phyloP scores from a whole-genome alignment of 805 yeast species.

The Priceomyces medius region DNA sequence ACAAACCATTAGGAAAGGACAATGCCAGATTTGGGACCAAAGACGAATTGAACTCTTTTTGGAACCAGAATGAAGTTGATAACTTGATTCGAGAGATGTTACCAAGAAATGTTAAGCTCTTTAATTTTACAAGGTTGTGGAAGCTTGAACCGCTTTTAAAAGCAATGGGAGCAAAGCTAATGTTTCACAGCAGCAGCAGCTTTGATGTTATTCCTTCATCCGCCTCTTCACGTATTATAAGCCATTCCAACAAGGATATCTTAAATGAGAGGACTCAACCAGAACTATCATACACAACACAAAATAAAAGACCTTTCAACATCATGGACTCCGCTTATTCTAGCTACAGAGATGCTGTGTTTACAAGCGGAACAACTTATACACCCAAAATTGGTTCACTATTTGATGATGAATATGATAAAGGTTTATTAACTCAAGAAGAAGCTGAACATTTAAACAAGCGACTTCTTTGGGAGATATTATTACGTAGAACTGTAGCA shows the following conservation, averaged over 20 bases:
- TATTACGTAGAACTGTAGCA: conserved; percentile 41
- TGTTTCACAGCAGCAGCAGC: conserved; percentile 5
- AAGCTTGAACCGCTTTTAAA: conserved; percentile 14
- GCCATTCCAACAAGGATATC: conserved; percentile 16
- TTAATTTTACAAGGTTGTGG: conserved; percentile 17
- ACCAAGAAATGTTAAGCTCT: conserved; percentile 29
- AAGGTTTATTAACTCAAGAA: conserved; percentile 16
- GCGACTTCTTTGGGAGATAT: conserved; percentile 33
- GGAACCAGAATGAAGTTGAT: conserved; percentile 17
- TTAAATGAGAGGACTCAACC: conserved; percentile 12
- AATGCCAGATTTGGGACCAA: conserved; percentile 21
- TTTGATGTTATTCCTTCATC: conserved; percentile 1
- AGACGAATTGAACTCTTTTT: conserved; percentile 21
- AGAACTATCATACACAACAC: neutral
- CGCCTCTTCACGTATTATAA: conserved; percentile 8
- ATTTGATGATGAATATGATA: conserved; percentile 29
- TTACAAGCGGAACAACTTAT: conserved; percentile 14
- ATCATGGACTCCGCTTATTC: conserved; percentile 23
- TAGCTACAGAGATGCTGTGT: conserved; percentile 27
- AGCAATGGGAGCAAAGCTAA: neutral
- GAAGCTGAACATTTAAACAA: conserved; percentile 32
- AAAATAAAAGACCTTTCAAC: conserved; percentile 4
- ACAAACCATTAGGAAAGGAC: conserved; percentile 15
- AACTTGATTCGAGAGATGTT: conserved; percentile 25
- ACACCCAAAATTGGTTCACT: conserved; percentile 30